Evolutionary conservation across 164 flowering plant genomes (phyloP), one percentile per base, ranked within the genome.

Genomic region (Annona cherimola): DNA sequence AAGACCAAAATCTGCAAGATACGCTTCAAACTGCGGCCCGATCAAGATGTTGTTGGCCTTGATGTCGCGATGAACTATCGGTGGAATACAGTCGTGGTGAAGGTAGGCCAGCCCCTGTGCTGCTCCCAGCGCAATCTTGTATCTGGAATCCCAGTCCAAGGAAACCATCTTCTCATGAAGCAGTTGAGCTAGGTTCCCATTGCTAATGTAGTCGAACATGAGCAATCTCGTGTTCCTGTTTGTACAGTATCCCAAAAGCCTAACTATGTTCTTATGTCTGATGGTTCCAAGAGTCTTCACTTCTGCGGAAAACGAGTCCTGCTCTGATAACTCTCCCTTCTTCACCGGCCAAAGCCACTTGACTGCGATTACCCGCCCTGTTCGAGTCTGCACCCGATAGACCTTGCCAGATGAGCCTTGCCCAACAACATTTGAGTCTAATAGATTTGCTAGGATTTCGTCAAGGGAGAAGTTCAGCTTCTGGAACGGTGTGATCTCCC

Each of bases 31-130:
- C 4, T 80, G 80, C 18, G 79, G 80, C 40, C 90, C 90, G 1
- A 88, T 78, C 71, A 88, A 76, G 73, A 88, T 86, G 81, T 88
- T 88, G 66, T 84, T 83, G 6, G 90, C 75, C 73, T 88, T 88
- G 76, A 88, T 79, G 46, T 88, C 90, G 0, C 92, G 84, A 71
- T 88, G 90, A 68, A 86, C 68, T 2, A 88, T 86, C 1, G 92
- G 84, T 40, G 92, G 92, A 59, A 74, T 75, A 60, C 92, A 88
- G 69, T 88, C 90, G 71, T 88, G 90, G 80, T 88, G 92, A 54
- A 88, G 89, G 72, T 88, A 88, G 50, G 88, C 84, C 46, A 88
- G 71, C 5, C 90, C 90, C 18, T 85, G 85, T 14, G 90, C 92
- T 63, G 85, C 84, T 50, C 90, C 92, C 0, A 86, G 73, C 45